Percentiles rank a stretch among this genome's conserved stretches.
Evolutionary conservation across 2,329 filamentous ascomycete species (phyloP).

Genomic region (Colletotrichum noveboracense): DNA sequence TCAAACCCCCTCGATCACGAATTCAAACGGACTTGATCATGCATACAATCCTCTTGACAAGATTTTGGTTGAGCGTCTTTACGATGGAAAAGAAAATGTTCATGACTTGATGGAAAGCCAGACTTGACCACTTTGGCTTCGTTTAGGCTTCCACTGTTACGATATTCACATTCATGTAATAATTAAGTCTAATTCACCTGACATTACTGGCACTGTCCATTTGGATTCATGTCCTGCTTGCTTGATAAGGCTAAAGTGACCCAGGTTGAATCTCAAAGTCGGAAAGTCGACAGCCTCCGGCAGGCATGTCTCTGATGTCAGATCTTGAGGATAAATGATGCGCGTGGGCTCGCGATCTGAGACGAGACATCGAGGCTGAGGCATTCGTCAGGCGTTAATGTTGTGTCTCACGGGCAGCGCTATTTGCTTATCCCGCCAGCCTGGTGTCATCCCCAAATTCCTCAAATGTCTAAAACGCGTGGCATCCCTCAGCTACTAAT

Average conservation of each 20-base stretch:
- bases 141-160: neutral
- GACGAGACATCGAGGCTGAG: neutral
- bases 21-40: neutral
- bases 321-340: neutral
- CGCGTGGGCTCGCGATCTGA: neutral
- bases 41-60: neutral
- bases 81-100: constrained; percentile 3
- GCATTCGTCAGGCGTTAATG: neutral
- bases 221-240: no score
- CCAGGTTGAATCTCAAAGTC: neutral
- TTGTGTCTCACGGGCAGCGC: neutral
- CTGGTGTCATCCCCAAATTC: neutral
- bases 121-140: neutral
- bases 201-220: neutral
- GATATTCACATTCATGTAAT: constrained; percentile 16
- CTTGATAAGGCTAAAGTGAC: no score
- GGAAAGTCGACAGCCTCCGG: neutral
- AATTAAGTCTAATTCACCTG: constrained; percentile 9
- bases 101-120: neutral
- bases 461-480: neutral
- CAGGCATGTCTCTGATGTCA: neutral
- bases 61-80: neutral
- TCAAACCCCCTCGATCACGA: neutral
- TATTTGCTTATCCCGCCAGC: neutral
- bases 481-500: neutral